phyloP scores from a whole-genome alignment of 2,329 filamentous ascomycete species.

The Fusarium heterosporum region DNA sequence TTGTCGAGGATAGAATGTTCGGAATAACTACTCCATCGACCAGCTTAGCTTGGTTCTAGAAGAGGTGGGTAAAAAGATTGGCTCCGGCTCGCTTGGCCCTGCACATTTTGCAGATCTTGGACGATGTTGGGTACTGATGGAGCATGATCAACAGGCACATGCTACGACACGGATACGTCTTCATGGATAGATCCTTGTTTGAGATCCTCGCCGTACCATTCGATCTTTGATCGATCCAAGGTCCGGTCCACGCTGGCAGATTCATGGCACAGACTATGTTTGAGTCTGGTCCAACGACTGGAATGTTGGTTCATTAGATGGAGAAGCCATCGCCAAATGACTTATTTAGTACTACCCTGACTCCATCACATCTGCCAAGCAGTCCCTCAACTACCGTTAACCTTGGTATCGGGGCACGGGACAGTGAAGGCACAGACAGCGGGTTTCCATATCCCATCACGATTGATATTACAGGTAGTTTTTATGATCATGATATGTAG shows the following conservation, averaged over 20 bases:
- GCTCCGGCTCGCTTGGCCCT: constrained; percentile 2
- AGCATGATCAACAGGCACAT: constrained; percentile 2
- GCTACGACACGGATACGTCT: not conserved
- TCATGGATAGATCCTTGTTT: constrained; percentile 8
- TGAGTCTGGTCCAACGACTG: not conserved
- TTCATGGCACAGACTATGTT: not conserved
- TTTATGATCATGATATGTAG: not conserved
- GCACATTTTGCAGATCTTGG: not conserved
- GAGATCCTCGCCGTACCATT: not conserved
- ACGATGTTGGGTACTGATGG: not conserved
- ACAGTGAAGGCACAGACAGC: too few relatives aligned
- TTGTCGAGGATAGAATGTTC: too few relatives aligned
- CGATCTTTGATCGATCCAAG: not conserved
- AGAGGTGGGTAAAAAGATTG: not conserved
- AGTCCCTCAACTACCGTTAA: too few relatives aligned
- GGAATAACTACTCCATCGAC: not conserved
- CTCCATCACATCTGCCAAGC: too few relatives aligned
- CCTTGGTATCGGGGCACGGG: too few relatives aligned
- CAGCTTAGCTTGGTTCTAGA: not conserved
- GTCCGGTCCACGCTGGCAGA: not conserved
- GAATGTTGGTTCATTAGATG: not conserved
- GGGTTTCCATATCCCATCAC: too few relatives aligned
- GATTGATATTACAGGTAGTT: too few relatives aligned
- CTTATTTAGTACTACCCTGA: not conserved
- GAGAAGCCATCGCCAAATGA: too few relatives aligned